Evolutionary conservation across 1,284 basidiomycete species (phyloP), one percentile per base, ranked within the genome.

Genomic region (Coniophora puteana): DNA sequence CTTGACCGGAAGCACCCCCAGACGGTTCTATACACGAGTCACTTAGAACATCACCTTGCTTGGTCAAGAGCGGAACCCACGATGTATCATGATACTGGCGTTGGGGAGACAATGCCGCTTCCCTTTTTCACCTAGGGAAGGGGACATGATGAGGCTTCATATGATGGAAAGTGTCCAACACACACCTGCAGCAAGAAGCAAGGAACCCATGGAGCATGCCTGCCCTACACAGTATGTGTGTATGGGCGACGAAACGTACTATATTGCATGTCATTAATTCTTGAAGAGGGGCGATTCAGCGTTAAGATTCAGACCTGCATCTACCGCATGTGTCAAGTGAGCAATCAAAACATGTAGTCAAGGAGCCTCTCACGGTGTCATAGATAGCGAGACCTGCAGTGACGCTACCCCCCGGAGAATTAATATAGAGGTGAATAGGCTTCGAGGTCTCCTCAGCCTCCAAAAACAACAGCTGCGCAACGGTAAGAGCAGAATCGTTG

Each of bases 51-150:
- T n/a, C 36, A 14, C n/a, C 42, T 34, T 41, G 41, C 39, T 36
- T 24, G 17, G 40, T 44, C 36, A 44, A 51, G 32, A 43, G 32
- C 39, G 43, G 41, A 36, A 46, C 43, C 44, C 62, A 93, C 92
- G 93, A 62, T 96, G 93, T 39, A 96, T 96, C 93, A 96, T 96
- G 52, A 96, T 91, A 57, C 86, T 91, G 16, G 91, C 84, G 58
- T 96, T 89, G 8, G 91, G 91, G 36, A 96, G 74, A 50, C 87
- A 87, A 57, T 91, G 92, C 26, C 93, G 74, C 62, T 93, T 90
- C 16, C 92, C 93, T 50, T 74, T 80, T 66, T 87, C 89, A 26
- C 85, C 79, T 72, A 61, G 23, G 30, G 6, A 20, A n/a, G n/a
- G n/a, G n/a, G 23, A 46, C 38, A 35, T 29, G 31, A n/a, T 47